Conservation (phyloP, 2,329 filamentous ascomycete genomes). For the Microdochium nivale region DNA sequence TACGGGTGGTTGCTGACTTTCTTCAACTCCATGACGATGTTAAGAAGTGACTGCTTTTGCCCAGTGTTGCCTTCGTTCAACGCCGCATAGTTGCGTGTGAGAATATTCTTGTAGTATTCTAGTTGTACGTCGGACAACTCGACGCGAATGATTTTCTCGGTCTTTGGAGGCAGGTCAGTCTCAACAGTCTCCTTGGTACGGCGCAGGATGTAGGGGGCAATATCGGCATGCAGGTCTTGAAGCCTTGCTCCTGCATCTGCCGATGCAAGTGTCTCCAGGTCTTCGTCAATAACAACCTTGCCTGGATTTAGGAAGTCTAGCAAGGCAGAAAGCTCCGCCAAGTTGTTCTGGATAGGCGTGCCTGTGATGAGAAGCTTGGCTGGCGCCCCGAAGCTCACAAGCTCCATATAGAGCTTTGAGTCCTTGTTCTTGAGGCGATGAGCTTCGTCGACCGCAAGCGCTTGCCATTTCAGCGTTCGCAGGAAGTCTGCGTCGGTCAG, state of each 20-base stretch:
- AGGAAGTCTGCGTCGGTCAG: conserved; percentile 78
- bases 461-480: conserved; percentile 92
- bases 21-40: conserved; percentile 99
- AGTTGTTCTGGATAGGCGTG: conserved; percentile 93
- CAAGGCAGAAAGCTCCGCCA: conserved; percentile 83
- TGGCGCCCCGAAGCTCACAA: conserved; percentile 79
- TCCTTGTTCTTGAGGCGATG: conserved; percentile 95
- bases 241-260: conserved; percentile 82
- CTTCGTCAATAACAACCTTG: conserved; percentile 80
- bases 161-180: conserved; percentile 92
- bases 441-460: conserved; percentile 91
- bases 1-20: conserved; percentile 98
- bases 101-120: conserved; percentile 98
- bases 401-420: conserved; percentile 80
- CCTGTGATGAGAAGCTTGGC: conserved; percentile 91
- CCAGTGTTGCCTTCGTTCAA: conserved; percentile 84
- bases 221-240: conserved; percentile 72
- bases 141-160: conserved; percentile 97
- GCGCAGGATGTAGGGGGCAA: conserved; percentile 89
- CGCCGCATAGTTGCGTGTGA: conserved; percentile 92
- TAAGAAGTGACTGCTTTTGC: conserved; percentile 89
- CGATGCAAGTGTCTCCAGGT: conserved; percentile 71
- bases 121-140: conserved; percentile 93
- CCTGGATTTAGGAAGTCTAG: conserved; percentile 98
- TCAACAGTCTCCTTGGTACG: conserved; percentile 97